Percentiles rank a stretch among this genome's conserved stretches.
These are phyloP conservation scores for Hysterangium stoloniferum DNA, from an alignment of 768 basidiomycete genomes.

Conservation along the genomic window DNA sequence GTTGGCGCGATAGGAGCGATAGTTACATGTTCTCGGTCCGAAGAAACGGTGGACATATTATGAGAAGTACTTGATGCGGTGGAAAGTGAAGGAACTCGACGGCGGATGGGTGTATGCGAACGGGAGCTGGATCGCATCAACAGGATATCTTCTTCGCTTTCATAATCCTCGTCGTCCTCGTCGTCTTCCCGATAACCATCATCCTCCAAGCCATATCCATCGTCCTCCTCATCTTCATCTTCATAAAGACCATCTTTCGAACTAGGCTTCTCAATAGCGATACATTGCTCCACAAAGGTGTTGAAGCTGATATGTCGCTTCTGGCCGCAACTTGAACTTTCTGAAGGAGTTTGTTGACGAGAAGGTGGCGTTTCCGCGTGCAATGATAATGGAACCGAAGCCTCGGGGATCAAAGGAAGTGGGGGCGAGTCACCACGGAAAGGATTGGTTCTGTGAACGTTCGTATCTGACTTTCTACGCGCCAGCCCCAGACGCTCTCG, in stretches of 20 bases:
- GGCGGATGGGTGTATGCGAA: slow-evolving; percentile 17
- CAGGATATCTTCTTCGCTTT: slow-evolving; percentile 11
- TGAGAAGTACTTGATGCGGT: slow-evolving; percentile 19
- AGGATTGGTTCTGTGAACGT: slow-evolving; percentile 53
- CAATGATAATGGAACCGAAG: slow-evolving; percentile 15
- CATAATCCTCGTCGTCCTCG: slow-evolving; percentile 19
- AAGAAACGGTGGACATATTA: slow-evolving; percentile 8
- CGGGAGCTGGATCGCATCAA: slow-evolving; percentile 11
- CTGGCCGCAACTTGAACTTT: slow-evolving; percentile 14
- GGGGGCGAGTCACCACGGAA: slow-evolving; percentile 67
- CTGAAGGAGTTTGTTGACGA: background rate
- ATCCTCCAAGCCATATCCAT: slow-evolving; percentile 13
- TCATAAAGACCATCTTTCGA: slow-evolving; percentile 23
- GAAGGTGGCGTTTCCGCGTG: background rate
- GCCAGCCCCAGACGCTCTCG: slow-evolving; percentile 48
- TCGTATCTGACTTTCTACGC: slow-evolving; percentile 87
- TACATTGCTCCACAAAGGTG: slow-evolving; percentile 95
- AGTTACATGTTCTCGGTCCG: slow-evolving; percentile 50
- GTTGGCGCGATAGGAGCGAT: slow-evolving; percentile 75
- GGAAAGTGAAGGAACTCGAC: slow-evolving; percentile 13
- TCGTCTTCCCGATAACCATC: slow-evolving; percentile 16
- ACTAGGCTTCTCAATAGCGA: slow-evolving; percentile 76
- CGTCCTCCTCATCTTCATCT: slow-evolving; percentile 22
- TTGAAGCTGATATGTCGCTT: slow-evolving; percentile 96
- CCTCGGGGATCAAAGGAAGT: slow-evolving; percentile 35